These are phyloP conservation scores for Xerophyta viscosa DNA, from an alignment of 106 monocot species.

Conservation along the genomic window DNA sequence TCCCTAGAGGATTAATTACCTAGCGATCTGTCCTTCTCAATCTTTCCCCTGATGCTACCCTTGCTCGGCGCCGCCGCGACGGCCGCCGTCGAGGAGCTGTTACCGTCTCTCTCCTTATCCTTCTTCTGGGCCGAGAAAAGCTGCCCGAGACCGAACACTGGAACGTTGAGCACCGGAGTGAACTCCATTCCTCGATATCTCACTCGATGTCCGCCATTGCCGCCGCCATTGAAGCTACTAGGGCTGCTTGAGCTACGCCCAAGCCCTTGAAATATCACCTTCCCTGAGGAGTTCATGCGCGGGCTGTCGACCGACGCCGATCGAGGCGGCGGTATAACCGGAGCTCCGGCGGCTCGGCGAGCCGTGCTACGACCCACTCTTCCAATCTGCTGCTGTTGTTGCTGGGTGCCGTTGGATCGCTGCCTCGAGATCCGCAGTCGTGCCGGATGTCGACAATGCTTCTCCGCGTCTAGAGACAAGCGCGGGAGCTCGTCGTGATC, in stretches of 20 bases:
- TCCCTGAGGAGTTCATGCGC: conserved; percentile 79
- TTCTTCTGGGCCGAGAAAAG: conserved; percentile 32
- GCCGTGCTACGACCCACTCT: conserved; percentile 9
- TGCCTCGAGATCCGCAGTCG: neutral
- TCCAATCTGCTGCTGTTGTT: neutral
- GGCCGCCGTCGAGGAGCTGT: neutral
- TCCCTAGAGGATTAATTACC: neutral
- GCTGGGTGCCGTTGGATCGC: neutral
- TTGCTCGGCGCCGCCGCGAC: neutral
- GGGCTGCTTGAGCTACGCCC: conserved; percentile 78
- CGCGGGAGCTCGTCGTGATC: conserved; percentile 70
- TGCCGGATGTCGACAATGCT: conserved; percentile 1
- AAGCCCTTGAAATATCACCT: conserved; percentile 66
- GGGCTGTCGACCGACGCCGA: conserved; percentile 59
- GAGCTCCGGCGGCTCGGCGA: neutral
- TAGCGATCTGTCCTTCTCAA: conserved; percentile 3
- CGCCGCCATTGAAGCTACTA: conserved; percentile 36
- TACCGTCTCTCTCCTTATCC: conserved; percentile 4
- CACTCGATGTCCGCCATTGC: conserved; percentile 5
- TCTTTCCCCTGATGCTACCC: neutral
- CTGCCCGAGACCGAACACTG: conserved; percentile 32
- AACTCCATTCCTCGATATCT: conserved; percentile 28
- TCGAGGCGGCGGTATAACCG: conserved; percentile 8
- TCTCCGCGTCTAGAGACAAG: conserved; percentile 72
- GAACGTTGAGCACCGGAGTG: conserved; percentile 53